Percentiles rank a stretch among this genome's conserved stretches.
These are phyloP conservation scores for Poa annua DNA, from an alignment of 176 grass and related monocot species.

Conservation along the genomic window DNA sequence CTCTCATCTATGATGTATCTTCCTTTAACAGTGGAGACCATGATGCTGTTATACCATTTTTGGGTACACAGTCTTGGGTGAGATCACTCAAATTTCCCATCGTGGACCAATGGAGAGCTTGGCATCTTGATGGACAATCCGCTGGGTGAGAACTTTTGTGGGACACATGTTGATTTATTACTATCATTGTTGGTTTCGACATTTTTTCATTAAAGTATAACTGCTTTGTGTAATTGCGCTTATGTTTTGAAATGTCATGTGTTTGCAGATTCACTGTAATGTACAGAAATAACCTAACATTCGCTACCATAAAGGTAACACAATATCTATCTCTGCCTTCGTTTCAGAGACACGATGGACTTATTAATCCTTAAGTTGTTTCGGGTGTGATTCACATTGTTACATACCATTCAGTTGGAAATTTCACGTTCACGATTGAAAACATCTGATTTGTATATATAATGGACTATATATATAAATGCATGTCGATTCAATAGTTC, in stretches of 20 bases:
- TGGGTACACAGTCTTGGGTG: constrained; percentile 69
- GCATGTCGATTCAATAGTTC: not conserved
- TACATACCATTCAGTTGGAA: not conserved
- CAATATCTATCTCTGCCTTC: not conserved
- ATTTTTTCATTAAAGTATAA: not conserved
- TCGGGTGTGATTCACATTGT: not conserved
- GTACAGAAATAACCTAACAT: constrained; percentile 54
- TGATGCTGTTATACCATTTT: constrained; percentile 55
- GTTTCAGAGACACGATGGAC: not conserved
- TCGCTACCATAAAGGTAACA: constrained; percentile 58
- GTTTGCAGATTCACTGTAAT: constrained; percentile 30
- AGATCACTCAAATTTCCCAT: constrained; percentile 62
- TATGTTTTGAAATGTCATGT: not conserved
- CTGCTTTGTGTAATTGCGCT: not conserved
- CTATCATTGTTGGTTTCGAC: not conserved
- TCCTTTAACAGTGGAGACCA: constrained; percentile 57
- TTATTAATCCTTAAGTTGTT: not conserved
- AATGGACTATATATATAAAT: not conserved
- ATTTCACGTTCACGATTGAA: not conserved
- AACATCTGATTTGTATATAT: not conserved
- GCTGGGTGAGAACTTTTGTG: constrained; percentile 38
- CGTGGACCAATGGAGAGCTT: constrained; percentile 63
- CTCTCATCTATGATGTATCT: not conserved
- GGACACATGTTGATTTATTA: not conserved
- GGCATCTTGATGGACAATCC: constrained; percentile 56